Evolutionary conservation across 495 filamentous ascomycete genomes (phyloP).

Genomic region (Neurospora discreta): DNA sequence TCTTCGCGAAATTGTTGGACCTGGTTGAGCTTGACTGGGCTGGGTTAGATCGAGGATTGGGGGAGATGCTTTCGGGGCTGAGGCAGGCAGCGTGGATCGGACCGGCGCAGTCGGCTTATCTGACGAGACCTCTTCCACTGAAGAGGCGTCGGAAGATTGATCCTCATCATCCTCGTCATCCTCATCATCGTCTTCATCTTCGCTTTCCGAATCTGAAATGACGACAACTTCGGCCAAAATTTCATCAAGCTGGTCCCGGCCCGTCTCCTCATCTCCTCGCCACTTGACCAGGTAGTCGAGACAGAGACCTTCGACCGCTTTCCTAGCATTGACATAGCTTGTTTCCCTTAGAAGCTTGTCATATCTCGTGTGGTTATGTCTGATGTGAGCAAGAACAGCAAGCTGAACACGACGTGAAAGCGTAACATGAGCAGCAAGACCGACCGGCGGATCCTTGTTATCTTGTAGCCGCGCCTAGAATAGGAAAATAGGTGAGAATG

Average conservation of each 20-base stretch:
- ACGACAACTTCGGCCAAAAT: slow-evolving; percentile 72
- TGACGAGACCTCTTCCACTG: slow-evolving; percentile 1
- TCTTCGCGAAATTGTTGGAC: not conserved
- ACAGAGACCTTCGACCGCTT: slow-evolving; percentile 55
- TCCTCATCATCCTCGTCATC: slow-evolving; percentile 11
- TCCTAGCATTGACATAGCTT: slow-evolving; percentile 57
- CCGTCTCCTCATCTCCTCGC: slow-evolving; percentile 77
- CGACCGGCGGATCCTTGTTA: slow-evolving; percentile 45
- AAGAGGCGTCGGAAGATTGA: slow-evolving; percentile 10
- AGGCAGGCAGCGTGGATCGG: not conserved
- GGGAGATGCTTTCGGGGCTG: not conserved
- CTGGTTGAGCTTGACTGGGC: not conserved
- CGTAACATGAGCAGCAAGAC: slow-evolving; percentile 52
- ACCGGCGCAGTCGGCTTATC: not conserved
- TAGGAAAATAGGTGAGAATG: slow-evolving; percentile 1
- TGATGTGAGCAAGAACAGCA: slow-evolving; percentile 75
- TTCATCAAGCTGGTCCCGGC: slow-evolving; percentile 63
- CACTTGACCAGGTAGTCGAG: slow-evolving; percentile 69
- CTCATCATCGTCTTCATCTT: slow-evolving; percentile 39
- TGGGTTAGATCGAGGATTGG: not conserved
- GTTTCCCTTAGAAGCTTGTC: slow-evolving; percentile 60
- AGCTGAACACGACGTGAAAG: slow-evolving; percentile 69
- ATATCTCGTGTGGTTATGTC: slow-evolving; percentile 79
- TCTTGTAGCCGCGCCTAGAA: slow-evolving; percentile 1
- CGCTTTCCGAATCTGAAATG: slow-evolving; percentile 70